Base-by-base conservation (phyloP, 2,329 filamentous ascomycete species). In the Fulvia fulva region DNA sequence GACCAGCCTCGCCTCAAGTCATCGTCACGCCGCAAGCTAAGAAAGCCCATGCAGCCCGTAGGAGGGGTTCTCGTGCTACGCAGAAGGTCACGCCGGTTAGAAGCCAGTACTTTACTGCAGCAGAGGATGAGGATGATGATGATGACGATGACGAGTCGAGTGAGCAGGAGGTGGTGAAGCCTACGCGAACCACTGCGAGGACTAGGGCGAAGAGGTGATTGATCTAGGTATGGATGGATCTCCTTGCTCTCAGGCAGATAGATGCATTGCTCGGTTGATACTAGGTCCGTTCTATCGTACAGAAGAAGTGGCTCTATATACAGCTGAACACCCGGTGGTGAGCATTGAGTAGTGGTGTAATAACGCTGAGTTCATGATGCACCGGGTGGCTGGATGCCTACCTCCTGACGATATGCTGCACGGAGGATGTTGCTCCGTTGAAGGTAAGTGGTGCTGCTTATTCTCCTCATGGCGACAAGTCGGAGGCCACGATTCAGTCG, bases 151-250 rank as follows among this genome's bases (percentile, higher is more conserved):
- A 66, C 37, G 58, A 60, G 16, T 62, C 62, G 9, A 67, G 61
- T 43, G 67, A 68, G 22, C 57, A 65, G 34, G 71, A 73, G 57
- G 62, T 69, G 12, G 60, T 71, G 1, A 62, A 65, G 62, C 69
- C 69, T 3, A 61, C 66, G 12, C 51, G 57, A 21, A 71, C 70
- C 21, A 72, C 71, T 43, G 65, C 68, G 50, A 61, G 71, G 49
- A 73, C 71, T 1, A 67, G 68, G 45, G 45, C 51, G 8, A 64
- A 55, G 53, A 57, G 49, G 23, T 23, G 22, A 46, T 56, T 23
- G 22, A 46, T 56, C 8, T 4, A 19, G 6, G 2, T n/a, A 19
- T 7, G 14, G 14, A 41, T n/a, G 6, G n/a, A n/a, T n/a, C n/a
- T n/a, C 2, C 12, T 32, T 32, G 28, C 28, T 32, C 28, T n/a